A percentile compares a stretch with the other conserved stretches of the same genome.
Evolutionary conservation across 306 rosid species (phyloP).

Genomic region (Cucumis melo): DNA sequence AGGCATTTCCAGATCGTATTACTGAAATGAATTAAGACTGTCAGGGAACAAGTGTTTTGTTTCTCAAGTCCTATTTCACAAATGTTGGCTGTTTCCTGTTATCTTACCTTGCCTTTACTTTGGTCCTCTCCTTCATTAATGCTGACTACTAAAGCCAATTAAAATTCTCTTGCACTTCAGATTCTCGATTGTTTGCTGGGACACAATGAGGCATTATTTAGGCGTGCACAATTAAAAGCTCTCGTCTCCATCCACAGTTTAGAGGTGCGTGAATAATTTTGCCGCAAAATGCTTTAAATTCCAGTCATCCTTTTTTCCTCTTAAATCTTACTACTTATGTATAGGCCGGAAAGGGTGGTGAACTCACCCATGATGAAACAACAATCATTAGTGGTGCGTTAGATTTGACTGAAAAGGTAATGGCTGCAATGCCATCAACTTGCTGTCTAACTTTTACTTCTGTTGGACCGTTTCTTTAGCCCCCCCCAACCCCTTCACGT

Average conservation of each 20-base stretch:
- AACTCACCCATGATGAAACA: conserved; percentile 92
- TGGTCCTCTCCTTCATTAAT: neutral
- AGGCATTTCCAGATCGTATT: neutral
- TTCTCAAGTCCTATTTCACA: too few species aligned
- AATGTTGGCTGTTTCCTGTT: neutral
- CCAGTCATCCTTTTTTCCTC: neutral
- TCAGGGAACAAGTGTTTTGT: neutral
- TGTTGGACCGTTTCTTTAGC: too few species aligned
- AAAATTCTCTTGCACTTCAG: conserved; percentile 23
- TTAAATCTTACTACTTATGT: neutral
- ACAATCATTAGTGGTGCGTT: conserved; percentile 93
- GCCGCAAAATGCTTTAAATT: neutral
- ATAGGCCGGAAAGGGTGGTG: conserved; percentile 98
- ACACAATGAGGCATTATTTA: conserved; percentile 78
- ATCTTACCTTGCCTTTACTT: neutral
- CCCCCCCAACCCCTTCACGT: neutral
- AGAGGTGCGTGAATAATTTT: conserved; percentile 43
- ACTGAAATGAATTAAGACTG: neutral
- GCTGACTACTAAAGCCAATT: conserved; percentile 6
- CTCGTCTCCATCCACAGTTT: conserved; percentile 83
- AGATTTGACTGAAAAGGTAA: conserved; percentile 88
- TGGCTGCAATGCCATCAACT: neutral
- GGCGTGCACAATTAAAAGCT: conserved; percentile 91
- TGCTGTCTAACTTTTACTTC: neutral
- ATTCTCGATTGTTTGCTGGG: conserved; percentile 68